Evolutionary conservation across 139 green algal genomes (phyloP).

Genomic region (Chlorella sp.): DNA sequence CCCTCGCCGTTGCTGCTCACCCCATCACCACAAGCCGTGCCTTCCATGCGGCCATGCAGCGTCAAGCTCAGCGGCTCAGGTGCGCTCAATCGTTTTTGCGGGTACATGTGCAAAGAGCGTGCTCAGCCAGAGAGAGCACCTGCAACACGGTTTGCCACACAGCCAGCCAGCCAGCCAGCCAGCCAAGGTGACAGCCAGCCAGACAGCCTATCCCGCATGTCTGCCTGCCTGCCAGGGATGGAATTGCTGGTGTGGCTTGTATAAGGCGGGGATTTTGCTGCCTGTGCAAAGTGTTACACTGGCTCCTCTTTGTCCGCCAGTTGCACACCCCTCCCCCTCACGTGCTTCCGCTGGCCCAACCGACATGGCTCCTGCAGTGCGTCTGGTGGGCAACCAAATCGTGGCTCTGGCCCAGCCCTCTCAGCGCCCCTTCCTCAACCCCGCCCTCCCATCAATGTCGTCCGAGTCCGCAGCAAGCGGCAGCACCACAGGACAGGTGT

Average conservation of each 20-base stretch:
- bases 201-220: too few relatives aligned
- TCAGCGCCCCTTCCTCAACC: neutral
- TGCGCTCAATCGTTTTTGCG: neutral
- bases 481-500: neutral
- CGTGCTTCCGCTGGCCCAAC: neutral
- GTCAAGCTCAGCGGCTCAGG: slow-evolving; percentile 6
- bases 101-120: neutral
- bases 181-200: too few relatives aligned
- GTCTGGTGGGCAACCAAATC: neutral
- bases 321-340: neutral
- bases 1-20: neutral
- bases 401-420: neutral
- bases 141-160: neutral
- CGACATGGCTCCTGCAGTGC: slow-evolving; percentile 6
- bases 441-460: neutral
- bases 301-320: neutral
- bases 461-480: neutral
- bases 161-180: too few relatives aligned
- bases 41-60: slow-evolving; percentile 8
- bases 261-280: too few relatives aligned
- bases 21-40: neutral
- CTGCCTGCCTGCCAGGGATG: neutral
- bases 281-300: neutral
- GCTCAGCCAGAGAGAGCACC: too few relatives aligned
- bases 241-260: neutral